Evolutionary conservation across 2,329 filamentous ascomycete species (phyloP).

Genomic region (Sporothrix variecibatus): DNA sequence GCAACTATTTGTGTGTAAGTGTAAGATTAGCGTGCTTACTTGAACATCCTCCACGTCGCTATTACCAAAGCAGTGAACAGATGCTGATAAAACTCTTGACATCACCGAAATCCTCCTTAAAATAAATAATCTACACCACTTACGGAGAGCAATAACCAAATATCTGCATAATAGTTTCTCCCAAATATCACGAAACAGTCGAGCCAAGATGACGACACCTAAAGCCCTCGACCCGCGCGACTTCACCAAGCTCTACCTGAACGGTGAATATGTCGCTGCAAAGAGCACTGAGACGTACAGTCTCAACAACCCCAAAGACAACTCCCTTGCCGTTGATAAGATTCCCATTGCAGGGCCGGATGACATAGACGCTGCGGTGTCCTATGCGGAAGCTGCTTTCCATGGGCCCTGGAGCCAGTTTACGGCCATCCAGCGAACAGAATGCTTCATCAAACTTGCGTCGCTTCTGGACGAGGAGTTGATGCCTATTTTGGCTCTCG

Average conservation of each 20-base stretch:
- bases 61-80: too few relatives aligned
- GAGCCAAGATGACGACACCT: neutral
- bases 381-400: slow-evolving; percentile 20
- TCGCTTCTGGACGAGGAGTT: slow-evolving; percentile 18
- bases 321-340: neutral
- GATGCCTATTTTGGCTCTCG: neutral
- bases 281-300: neutral
- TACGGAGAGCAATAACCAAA: too few relatives aligned
- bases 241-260: slow-evolving; percentile 26
- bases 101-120: too few relatives aligned
- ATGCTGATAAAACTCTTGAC: too few relatives aligned
- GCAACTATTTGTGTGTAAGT: too few relatives aligned
- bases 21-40: too few relatives aligned
- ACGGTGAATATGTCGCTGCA: slow-evolving; percentile 24
- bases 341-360: slow-evolving; percentile 19
- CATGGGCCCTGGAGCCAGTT: slow-evolving; percentile 42
- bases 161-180: too few relatives aligned
- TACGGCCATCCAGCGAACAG: slow-evolving; percentile 8
- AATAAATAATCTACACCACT: too few relatives aligned
- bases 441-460: slow-evolving; percentile 11
- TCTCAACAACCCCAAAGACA: slow-evolving; percentile 23
- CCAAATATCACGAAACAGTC: too few relatives aligned
- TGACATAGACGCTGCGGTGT: slow-evolving; percentile 17
- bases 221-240: neutral
- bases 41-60: too few relatives aligned